Base-by-base conservation (phyloP, 2,329 filamentous ascomycete genomes). In the Pseudocercospora macadamiae region DNA sequence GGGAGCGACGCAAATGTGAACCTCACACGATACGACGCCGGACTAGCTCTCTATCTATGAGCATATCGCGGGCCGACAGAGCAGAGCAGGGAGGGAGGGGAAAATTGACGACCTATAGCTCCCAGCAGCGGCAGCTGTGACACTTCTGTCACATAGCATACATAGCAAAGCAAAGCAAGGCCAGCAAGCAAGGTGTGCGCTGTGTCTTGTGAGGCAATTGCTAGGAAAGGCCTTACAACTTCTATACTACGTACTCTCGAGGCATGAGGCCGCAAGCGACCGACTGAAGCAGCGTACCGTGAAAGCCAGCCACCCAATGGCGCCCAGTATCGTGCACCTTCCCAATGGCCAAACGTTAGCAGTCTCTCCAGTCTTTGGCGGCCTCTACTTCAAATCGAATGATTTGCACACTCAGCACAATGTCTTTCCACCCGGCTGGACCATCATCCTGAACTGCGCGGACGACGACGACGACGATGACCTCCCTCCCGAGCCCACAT, bases 271-370 rank as follows among this genome's bases (percentile, higher is more conserved):
- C n/a, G 42, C 19, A 45, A 26, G 18, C 21, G 42, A 25, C 10
- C 19, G 42, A 25, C 16, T 23, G 37, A 23, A 44, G 19, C n/a
- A 25, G 19, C 5, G n/a, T n/a, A n/a, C n/a, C n/a, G 32, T 18
- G n/a, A 26, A 18, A 14, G 21, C 18, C 49, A 42, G 21, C 12
- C 4, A 39, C 19, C 32, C 49, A 26, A 80, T 80, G 74, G 70
- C 77, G 19, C 76, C 75, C 45, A 74, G 76, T 25, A 70, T 83
- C 47, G 80, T 93, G 60, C 84, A 89, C 74, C 81, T 97, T 66
- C 93, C 93, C 48, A 96, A 97, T 76, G 93, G 93, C 70, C 91
- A 95, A 77, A 88, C 83, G 64, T 84, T 95, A 70, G 89, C 87
- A 2, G 89, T 96, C 28, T 86, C 86, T 12, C 90, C 92, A 0